Base-by-base conservation (phyloP, 139 green algal species). In the Eudorina sp. region DNA sequence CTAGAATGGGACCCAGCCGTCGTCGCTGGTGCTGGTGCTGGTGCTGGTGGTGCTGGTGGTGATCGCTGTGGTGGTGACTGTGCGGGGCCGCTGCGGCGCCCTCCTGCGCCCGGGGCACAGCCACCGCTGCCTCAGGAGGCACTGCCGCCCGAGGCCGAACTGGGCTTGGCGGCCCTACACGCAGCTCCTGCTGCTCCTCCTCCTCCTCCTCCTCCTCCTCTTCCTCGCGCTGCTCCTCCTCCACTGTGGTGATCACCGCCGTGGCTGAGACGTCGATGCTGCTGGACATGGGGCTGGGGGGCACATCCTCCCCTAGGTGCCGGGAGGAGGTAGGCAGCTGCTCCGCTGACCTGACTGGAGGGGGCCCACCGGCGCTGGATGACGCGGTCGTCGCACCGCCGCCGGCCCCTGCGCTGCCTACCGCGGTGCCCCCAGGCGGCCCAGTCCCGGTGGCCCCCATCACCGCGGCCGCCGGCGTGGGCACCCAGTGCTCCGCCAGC, bases 1-100 rank as follows among this genome's bases (percentile, higher is more conserved):
- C 95, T 40, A 95, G 85, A n/a, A 93, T 16, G 0, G 95, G 88
- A 3, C 86, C 55, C 51, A 46, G 51, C 73, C 79, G 60, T 31
- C 38, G 85, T 11, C 21, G 60, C 69, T 68, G 53, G 29, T 74
- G 53, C 51, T 75, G 77, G 55, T 73, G 75, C 27, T 40, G 41
- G 7, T 46, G n/a, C 9, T 34, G 38, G 13, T n/a, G 75, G 27
- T 41, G n/a, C 29, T 8, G 75, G 25, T 48, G 53, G 27, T 76
- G 78, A n/a, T n/a, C n/a, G n/a, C n/a, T n/a, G n/a, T n/a, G n/a
- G n/a, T n/a, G n/a, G n/a, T n/a, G n/a, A n/a, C n/a, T n/a, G n/a
- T n/a, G n/a, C n/a, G n/a, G n/a, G n/a, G n/a, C n/a, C n/a, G n/a
- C n/a, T n/a, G n/a, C n/a, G n/a, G n/a, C n/a, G n/a, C n/a, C n/a